phyloP scores from a whole-genome alignment of 345 rosid genomes.

The Eutrema heterophyllum region DNA sequence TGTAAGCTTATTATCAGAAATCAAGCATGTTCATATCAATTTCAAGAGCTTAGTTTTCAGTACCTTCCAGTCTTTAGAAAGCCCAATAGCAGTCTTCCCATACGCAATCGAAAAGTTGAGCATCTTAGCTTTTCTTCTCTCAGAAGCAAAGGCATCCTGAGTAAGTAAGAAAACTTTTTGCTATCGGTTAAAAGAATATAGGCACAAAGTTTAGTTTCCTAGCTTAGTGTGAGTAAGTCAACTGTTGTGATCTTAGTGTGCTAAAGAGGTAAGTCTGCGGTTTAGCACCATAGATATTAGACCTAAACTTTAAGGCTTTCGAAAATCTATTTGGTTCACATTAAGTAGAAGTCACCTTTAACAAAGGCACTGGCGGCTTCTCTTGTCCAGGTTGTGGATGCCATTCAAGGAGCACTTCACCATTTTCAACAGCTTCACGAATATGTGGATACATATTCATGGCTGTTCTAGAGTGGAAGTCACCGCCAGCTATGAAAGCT shows the following conservation, averaged over 20 bases:
- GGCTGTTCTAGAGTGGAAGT: conserved; percentile 97
- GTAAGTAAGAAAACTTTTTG: not conserved
- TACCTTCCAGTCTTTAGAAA: conserved; percentile 97
- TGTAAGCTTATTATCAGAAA: not conserved
- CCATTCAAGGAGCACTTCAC: conserved; percentile 88
- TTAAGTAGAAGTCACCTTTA: conserved; percentile 50
- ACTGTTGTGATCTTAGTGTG: not conserved
- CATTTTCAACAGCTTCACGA: conserved; percentile 61
- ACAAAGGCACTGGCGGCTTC: conserved; percentile 82
- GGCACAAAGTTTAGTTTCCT: not conserved
- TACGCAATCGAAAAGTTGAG: conserved; percentile 97
- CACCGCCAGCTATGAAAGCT: conserved; percentile 96
- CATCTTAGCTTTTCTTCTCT: conserved; percentile 93
- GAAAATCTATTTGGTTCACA: not conserved
- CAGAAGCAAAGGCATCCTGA: conserved; percentile 77
- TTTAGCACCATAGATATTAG: not conserved
- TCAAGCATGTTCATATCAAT: conserved; percentile 10
- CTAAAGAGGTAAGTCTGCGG: not conserved
- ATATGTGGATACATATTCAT: conserved; percentile 95
- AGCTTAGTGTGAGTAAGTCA: not conserved
- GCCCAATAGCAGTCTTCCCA: conserved; percentile 88
- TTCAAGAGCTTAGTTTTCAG: not conserved
- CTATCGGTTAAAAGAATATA: conserved; percentile 1
- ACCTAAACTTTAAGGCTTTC: not conserved
- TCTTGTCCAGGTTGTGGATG: conserved; percentile 83